Evolutionary conservation across 345 rosid genomes (phyloP).

Genomic region (Gossypium mustelinum): DNA sequence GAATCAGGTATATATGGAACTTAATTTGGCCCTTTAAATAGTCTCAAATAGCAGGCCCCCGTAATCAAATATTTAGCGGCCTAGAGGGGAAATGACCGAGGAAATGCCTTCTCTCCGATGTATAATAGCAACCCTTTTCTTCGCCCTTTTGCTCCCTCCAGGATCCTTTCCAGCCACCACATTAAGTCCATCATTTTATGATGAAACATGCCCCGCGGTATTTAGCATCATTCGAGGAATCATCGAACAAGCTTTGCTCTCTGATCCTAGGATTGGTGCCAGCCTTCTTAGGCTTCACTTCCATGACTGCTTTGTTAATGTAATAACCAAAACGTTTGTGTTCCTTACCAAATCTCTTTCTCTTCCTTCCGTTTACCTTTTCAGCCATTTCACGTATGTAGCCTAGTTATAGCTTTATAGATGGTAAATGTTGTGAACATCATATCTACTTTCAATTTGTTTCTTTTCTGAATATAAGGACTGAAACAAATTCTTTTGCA

Average conservation of each 20-base stretch:
- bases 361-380: background rate
- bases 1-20: background rate
- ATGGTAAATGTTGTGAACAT: background rate
- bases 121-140: background rate
- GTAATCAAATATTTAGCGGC: background rate
- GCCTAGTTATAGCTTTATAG: background rate
- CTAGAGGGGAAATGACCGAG: background rate
- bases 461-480: too few species aligned
- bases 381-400: background rate
- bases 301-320: slow-evolving; percentile 41
- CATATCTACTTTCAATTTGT: background rate
- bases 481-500: slow-evolving; percentile 6
- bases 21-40: background rate
- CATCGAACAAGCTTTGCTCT: slow-evolving; percentile 8
- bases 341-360: background rate
- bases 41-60: background rate
- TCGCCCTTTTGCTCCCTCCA: background rate
- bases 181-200: slow-evolving; percentile 27
- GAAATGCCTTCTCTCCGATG: background rate
- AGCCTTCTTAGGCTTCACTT: slow-evolving; percentile 31
- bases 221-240: slow-evolving; percentile 15
- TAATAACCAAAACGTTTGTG: background rate
- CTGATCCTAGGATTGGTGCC: slow-evolving; percentile 22
- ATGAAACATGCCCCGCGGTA: slow-evolving; percentile 23
- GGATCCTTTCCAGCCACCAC: background rate